These are phyloP conservation scores for Lepraria neglecta DNA, from an alignment of 495 filamentous ascomycete genomes.

Conservation along the genomic window DNA sequence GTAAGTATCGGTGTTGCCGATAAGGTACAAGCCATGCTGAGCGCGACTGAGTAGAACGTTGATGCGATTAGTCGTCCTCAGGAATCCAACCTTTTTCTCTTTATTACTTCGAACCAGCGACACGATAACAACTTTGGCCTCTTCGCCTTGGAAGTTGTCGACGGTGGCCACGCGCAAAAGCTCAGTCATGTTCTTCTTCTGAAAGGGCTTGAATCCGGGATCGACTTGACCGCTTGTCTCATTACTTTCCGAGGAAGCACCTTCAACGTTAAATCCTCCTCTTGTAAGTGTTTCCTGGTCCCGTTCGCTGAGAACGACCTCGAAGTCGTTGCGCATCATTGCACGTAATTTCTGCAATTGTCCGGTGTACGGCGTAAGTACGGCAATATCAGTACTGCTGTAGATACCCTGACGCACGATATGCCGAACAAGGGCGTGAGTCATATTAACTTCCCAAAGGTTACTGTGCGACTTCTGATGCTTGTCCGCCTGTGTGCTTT, in stretches of 20 bases:
- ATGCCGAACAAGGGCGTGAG: constrained; percentile 55
- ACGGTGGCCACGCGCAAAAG: constrained; percentile 57
- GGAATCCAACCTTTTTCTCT: constrained; percentile 59
- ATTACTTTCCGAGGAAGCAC: constrained; percentile 10
- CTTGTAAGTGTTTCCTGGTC: constrained; percentile 57
- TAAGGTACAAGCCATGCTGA: constrained; percentile 77
- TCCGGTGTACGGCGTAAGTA: constrained; percentile 64
- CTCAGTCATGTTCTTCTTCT: constrained; percentile 40
- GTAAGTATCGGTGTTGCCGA: constrained; percentile 62
- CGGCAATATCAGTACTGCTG: constrained; percentile 55
- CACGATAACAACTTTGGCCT: constrained; percentile 73
- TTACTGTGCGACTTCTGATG: constrained; percentile 57
- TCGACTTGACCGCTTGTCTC: background rate
- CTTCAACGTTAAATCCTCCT: constrained; percentile 35
- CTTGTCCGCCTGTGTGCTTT: constrained; percentile 33
- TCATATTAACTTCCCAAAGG: constrained; percentile 59
- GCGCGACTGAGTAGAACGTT: constrained; percentile 72
- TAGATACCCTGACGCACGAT: constrained; percentile 60
- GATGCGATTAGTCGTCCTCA: constrained; percentile 69
- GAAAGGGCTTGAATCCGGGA: background rate
- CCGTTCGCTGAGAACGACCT: constrained; percentile 59
- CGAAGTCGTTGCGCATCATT: constrained; percentile 34
- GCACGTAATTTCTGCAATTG: constrained; percentile 43
- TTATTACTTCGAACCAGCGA: constrained; percentile 71
- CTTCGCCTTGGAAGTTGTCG: constrained; percentile 71